Percentiles rank a stretch among this genome's conserved stretches.
phyloP scores from a whole-genome alignment of 768 basidiomycete species.

The Rickenella mellea region DNA sequence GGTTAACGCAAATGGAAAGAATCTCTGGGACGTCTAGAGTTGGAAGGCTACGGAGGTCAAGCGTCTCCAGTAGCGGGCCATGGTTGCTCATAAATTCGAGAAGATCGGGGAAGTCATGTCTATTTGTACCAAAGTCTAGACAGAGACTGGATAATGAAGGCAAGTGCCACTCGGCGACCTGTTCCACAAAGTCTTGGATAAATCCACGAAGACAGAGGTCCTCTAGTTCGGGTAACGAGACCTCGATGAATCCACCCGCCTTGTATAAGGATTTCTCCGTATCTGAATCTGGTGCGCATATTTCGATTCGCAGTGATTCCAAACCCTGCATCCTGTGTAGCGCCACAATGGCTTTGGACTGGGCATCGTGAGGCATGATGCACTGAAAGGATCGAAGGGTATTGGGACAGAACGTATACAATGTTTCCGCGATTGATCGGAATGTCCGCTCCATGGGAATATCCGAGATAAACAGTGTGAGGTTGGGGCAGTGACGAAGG shows the following conservation, averaged over 20 bases:
- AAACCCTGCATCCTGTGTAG: conserved; percentile 52
- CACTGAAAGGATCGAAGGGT: conserved; percentile 54
- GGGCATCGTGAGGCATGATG: conserved; percentile 42
- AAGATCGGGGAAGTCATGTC: conserved; percentile 46
- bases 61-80: conserved; percentile 46
- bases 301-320: conserved; percentile 33
- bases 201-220: conserved; percentile 57
- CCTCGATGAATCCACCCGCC: conserved; percentile 52
- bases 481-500: conserved; percentile 58
- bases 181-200: conserved; percentile 58
- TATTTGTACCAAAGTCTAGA: conserved; percentile 33
- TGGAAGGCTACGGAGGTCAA: conserved; percentile 56
- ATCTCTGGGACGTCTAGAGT: conserved; percentile 46
- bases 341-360: conserved; percentile 66
- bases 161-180: conserved; percentile 56
- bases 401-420: conserved; percentile 39
- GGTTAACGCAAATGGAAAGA: conserved; percentile 53
- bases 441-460: conserved; percentile 53
- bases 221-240: conserved; percentile 44
- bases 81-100: conserved; percentile 50
- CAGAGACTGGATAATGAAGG: conserved; percentile 50
- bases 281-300: conserved; percentile 28
- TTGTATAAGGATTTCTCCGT: conserved; percentile 29
- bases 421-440: conserved; percentile 53
- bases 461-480: conserved; percentile 64